A percentile compares a stretch with the other conserved stretches of the same genome.
These are phyloP conservation scores for Phlyctochytrium arcticum DNA, from an alignment of 192 early-diverging fungal species.

Conservation along the genomic window DNA sequence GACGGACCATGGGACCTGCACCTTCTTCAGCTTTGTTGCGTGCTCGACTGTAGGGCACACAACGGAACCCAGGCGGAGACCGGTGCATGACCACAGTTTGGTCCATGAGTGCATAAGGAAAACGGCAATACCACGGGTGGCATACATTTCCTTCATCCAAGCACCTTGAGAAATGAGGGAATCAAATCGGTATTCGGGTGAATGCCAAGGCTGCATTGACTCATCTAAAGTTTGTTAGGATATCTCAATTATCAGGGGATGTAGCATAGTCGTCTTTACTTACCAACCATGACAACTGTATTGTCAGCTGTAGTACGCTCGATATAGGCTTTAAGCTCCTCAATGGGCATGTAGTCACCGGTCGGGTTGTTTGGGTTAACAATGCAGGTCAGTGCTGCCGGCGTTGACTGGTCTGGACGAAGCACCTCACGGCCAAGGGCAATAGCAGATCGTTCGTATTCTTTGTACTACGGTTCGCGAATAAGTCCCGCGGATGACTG, in stretches of 20 bases:
- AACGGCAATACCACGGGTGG: slow-evolving; percentile 65
- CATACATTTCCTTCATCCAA: slow-evolving; percentile 58
- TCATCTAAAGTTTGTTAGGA: slow-evolving; percentile 70
- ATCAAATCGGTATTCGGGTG: slow-evolving; percentile 70
- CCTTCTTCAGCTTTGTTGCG: slow-evolving; percentile 67
- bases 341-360: slow-evolving; percentile 75
- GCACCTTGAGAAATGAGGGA: slow-evolving; percentile 74
- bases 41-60: slow-evolving; percentile 78
- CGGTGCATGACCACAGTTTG: slow-evolving; percentile 91
- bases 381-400: slow-evolving; percentile 71
- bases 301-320: slow-evolving; percentile 68
- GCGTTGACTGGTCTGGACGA: slow-evolving; percentile 44
- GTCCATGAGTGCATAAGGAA: slow-evolving; percentile 94
- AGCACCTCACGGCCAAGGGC: slow-evolving; percentile 70
- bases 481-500: background rate
- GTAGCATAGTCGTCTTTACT: slow-evolving; percentile 13
- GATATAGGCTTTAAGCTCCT: slow-evolving; percentile 74
- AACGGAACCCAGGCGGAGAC: slow-evolving; percentile 81
- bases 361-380: slow-evolving; percentile 94
- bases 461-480: slow-evolving; percentile 64
- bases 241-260: background rate
- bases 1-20: slow-evolving; percentile 91
- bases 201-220: slow-evolving; percentile 95
- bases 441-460: slow-evolving; percentile 82
- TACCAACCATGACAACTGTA: slow-evolving; percentile 77